Conservation (phyloP, 2,329 filamentous ascomycete species). For the Sphaerostilbella broomeana region DNA sequence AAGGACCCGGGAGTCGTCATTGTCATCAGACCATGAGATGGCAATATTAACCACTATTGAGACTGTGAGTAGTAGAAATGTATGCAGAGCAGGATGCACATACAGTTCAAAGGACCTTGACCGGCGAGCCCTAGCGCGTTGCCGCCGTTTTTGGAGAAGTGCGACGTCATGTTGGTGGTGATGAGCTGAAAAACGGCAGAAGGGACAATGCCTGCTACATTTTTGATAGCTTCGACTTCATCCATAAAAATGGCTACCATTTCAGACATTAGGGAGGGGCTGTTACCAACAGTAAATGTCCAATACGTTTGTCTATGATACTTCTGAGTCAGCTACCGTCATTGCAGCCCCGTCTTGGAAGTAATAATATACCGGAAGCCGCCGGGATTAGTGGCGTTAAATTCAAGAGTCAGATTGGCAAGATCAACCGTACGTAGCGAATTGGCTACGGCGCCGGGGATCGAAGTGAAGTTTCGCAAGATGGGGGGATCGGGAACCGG, state of each 20-base stretch:
- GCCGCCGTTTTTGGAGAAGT: conserved; percentile 29
- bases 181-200: conserved; percentile 34
- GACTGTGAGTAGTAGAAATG: not conserved
- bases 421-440: conserved; percentile 17
- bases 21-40: conserved; percentile 22
- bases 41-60: conserved; percentile 19
- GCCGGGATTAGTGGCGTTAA: conserved; percentile 18
- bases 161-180: conserved; percentile 28
- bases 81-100: not conserved
- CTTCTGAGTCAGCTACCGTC: not conserved
- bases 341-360: fast-evolving
- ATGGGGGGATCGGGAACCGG: conserved; percentile 16
- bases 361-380: conserved; percentile 18
- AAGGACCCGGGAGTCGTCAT: conserved; percentile 29
- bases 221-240: conserved; percentile 17
- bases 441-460: conserved; percentile 16
- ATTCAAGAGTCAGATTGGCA: conserved; percentile 17
- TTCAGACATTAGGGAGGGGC: conserved; percentile 17
- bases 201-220: conserved; percentile 21
- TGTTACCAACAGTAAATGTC: conserved; percentile 18
- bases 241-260: conserved; percentile 18
- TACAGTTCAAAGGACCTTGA: conserved; percentile 21
- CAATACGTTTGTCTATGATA: conserved; percentile 18
- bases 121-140: conserved; percentile 26
- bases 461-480: conserved; percentile 17